Conservation (phyloP, 129 eudicot species). For the Saposhnikovia divaricata region DNA sequence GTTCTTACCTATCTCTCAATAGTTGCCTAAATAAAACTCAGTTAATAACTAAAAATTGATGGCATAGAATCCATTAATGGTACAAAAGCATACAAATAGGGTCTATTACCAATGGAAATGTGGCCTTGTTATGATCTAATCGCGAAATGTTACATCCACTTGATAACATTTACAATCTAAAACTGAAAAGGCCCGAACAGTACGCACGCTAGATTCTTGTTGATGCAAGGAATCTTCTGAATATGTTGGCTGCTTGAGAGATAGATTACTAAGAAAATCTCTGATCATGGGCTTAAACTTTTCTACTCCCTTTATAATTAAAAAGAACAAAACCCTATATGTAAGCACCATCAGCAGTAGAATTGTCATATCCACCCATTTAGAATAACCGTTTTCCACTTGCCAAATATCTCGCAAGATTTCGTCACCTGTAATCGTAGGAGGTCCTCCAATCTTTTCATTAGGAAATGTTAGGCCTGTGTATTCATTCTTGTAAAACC, state of each 20-base stretch:
- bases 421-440: neutral
- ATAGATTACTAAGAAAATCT: neutral
- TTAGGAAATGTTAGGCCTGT: constrained; percentile 26
- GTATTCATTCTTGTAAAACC: constrained; percentile 48
- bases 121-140: neutral
- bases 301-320: constrained; percentile 10
- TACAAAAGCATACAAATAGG: neutral
- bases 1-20: no score
- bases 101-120: no score
- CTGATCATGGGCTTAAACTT: constrained; percentile 16
- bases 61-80: neutral
- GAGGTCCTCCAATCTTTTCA: constrained; percentile 9
- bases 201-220: neutral
- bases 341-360: constrained; percentile 2
- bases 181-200: neutral
- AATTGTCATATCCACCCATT: constrained; percentile 15
- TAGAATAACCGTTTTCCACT: constrained; percentile 14
- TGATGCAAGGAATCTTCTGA: neutral
- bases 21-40: neutral
- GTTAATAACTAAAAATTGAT: no score
- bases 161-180: constrained; percentile 4
- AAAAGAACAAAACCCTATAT: constrained; percentile 14
- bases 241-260: neutral
- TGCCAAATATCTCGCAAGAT: constrained; percentile 13
- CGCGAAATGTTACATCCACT: neutral